These are phyloP conservation scores for Pelargonium citronellum DNA, from an alignment of 441 rosid genomes.

Conservation along the genomic window DNA sequence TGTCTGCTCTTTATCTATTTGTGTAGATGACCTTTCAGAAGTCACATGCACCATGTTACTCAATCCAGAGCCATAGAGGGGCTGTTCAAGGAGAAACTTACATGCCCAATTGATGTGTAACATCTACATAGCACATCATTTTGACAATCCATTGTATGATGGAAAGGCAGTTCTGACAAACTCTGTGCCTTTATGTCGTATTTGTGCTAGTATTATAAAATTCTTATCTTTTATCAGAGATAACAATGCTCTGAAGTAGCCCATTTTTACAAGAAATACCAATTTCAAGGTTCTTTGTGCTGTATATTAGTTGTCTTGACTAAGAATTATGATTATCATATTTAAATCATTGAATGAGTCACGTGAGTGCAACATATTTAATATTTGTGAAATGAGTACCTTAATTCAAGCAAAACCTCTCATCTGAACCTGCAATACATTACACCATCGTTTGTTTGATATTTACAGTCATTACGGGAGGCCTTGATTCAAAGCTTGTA, in stretches of 20 bases:
- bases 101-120: not conserved
- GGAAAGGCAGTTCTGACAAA: too few relatives aligned
- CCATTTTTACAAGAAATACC: not conserved
- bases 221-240: not conserved
- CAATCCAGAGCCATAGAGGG: not conserved
- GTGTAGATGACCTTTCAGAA: not conserved
- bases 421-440: not conserved
- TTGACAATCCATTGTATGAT: not conserved
- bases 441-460: not conserved
- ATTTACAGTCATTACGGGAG: constrained; percentile 66
- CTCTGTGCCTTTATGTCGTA: too few relatives aligned
- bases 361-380: too few relatives aligned
- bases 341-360: too few relatives aligned
- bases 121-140: not conserved
- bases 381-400: too few relatives aligned
- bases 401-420: not conserved
- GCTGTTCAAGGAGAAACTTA: not conserved
- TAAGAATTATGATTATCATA: too few relatives aligned
- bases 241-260: not conserved
- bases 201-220: too few relatives aligned
- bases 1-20: not conserved
- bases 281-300: not conserved
- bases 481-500: constrained; percentile 81
- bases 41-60: not conserved
- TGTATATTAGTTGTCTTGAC: not conserved